These are phyloP conservation scores for Aspergillus funiculosus DNA, from an alignment of 495 filamentous ascomycete species.

Conservation along the genomic window DNA sequence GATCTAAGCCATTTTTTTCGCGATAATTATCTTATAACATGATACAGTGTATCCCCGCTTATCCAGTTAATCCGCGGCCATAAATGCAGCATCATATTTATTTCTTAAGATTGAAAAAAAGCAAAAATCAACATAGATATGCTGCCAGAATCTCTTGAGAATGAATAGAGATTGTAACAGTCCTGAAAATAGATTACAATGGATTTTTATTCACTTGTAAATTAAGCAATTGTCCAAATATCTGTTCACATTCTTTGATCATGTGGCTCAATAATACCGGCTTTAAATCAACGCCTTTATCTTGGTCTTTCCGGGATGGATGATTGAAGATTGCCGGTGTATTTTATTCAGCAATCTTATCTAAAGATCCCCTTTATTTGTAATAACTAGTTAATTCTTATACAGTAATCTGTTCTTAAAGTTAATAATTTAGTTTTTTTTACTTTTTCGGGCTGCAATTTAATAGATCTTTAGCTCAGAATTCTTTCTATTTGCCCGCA, in stretches of 20 bases:
- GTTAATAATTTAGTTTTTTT: constrained; percentile 2
- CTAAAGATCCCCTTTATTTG: constrained; percentile 1
- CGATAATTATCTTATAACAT: not conserved
- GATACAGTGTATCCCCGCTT: not conserved
- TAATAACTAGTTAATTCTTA: not conserved
- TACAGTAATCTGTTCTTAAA: not conserved
- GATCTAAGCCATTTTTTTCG: not conserved
- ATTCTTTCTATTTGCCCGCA: no score
- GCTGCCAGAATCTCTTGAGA: not conserved
- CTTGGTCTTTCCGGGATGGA: not conserved
- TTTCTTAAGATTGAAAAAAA: not conserved
- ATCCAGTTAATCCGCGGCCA: not conserved
- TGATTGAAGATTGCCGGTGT: not conserved
- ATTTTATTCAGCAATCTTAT: not conserved
- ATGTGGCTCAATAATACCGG: not conserved
- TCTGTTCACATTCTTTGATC: not conserved
- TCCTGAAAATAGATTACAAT: not conserved
- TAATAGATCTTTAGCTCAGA: no score
- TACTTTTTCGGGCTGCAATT: no score
- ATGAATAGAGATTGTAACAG: not conserved
- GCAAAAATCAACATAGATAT: not conserved
- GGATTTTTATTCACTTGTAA: not conserved
- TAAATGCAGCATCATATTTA: not conserved
- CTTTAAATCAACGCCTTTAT: not conserved
- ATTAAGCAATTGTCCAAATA: not conserved